Percentiles rank a stretch among this genome's conserved stretches.
Evolutionary conservation across 345 rosid species (phyloP).

Genomic region (Limnanthes douglasii): DNA sequence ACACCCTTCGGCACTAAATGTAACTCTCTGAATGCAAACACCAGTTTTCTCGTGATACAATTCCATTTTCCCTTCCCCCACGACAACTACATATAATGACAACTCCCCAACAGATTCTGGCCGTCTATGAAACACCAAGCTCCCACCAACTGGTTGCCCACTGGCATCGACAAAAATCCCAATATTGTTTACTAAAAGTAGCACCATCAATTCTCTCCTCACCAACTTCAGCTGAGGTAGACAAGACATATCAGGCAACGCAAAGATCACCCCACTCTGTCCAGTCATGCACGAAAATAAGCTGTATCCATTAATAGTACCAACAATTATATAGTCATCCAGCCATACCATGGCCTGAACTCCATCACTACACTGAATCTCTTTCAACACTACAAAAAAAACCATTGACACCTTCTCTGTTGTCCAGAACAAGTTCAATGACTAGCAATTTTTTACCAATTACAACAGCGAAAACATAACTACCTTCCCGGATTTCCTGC

Average conservation of each 20-base stretch:
- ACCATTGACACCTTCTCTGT: slow-evolving; percentile 18
- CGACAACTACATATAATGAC: slow-evolving; percentile 42
- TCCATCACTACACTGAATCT: slow-evolving; percentile 61
- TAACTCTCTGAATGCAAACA: slow-evolving; percentile 51
- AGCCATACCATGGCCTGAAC: slow-evolving; percentile 75
- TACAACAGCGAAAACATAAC: slow-evolving; percentile 40
- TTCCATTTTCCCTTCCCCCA: slow-evolving; percentile 82
- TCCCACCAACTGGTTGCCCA: slow-evolving; percentile 95
- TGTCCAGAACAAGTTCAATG: slow-evolving; percentile 36
- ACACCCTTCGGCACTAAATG: slow-evolving; percentile 55
- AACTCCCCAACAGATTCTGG: slow-evolving; percentile 68
- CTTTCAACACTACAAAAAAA: slow-evolving; percentile 59
- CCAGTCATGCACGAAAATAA: slow-evolving; percentile 74
- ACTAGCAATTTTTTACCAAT: slow-evolving; percentile 46
- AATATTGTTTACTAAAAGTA: slow-evolving; percentile 82
- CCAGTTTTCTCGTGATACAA: slow-evolving; percentile 77
- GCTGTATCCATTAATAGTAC: slow-evolving; percentile 50
- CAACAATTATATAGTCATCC: slow-evolving; percentile 75
- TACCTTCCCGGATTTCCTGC: slow-evolving; percentile 17
- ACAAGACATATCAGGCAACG: slow-evolving; percentile 57
- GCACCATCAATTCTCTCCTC: slow-evolving; percentile 56
- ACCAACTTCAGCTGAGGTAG: slow-evolving; percentile 49
- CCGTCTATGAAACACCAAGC: slow-evolving; percentile 61
- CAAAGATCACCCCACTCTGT: slow-evolving; percentile 66
- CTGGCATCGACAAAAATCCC: slow-evolving; percentile 59